These are phyloP conservation scores for Penicillium herquei DNA, from an alignment of 495 filamentous ascomycete species.

Conservation along the genomic window DNA sequence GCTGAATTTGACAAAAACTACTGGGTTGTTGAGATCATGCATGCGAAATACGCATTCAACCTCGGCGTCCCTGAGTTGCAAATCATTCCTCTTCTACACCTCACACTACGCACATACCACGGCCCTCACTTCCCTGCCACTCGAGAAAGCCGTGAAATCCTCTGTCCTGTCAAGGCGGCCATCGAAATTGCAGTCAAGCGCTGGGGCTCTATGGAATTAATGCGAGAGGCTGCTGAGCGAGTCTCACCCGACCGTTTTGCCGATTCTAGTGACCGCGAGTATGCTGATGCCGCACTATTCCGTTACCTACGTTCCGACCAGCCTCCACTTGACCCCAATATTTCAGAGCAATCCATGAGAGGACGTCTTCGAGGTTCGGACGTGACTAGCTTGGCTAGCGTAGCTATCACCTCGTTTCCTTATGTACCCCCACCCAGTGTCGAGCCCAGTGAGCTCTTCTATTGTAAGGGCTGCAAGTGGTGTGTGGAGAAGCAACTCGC, in stretches of 20 bases:
- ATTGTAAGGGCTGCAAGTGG: not conserved
- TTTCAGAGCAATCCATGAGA: no score
- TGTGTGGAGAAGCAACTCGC: not conserved
- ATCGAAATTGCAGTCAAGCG: not conserved
- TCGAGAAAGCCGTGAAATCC: no score
- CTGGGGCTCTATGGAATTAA: not conserved
- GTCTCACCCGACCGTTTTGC: not conserved
- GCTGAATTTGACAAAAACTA: not conserved
- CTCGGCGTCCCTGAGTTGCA: not conserved
- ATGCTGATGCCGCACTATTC: not conserved
- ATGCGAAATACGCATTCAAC: not conserved
- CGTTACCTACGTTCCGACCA: not conserved
- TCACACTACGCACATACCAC: not conserved
- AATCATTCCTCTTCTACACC: not conserved
- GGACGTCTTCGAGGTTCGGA: no score
- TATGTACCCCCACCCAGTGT: not conserved
- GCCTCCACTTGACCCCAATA: no score
- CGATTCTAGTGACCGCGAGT: not conserved
- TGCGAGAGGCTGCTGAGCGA: not conserved
- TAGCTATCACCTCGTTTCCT: not conserved
- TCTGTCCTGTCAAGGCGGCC: not conserved
- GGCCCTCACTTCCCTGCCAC: no score
- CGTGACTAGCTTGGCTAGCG: not conserved
- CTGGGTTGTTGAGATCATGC: slow-evolving; percentile 1
- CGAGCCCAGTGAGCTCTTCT: not conserved